Percentiles rank a stretch among this genome's conserved stretches.
Conservation (phyloP, 768 basidiomycete species). For the Termitomyces sp. region DNA sequence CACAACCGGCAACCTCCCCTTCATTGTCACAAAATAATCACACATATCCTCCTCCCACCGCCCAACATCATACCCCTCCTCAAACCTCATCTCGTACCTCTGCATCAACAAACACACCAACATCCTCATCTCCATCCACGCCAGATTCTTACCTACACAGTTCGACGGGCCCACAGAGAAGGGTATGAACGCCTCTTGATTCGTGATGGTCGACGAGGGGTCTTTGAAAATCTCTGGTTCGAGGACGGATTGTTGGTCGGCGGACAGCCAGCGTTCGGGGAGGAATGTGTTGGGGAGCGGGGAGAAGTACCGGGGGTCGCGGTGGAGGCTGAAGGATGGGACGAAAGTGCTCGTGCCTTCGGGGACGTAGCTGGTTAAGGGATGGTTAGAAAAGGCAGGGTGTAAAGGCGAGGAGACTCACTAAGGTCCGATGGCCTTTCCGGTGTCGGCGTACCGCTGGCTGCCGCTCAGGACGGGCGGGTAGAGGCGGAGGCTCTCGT, state of each 20-base stretch:
- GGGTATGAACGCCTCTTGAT: slow-evolving; percentile 33
- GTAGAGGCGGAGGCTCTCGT: slow-evolving; percentile 46
- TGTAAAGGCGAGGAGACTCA: slow-evolving; percentile 19
- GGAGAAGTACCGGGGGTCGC: slow-evolving; percentile 43
- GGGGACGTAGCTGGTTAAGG: slow-evolving; percentile 36
- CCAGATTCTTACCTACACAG: slow-evolving; percentile 42
- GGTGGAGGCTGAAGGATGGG: slow-evolving; percentile 40
- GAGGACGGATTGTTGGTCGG: slow-evolving; percentile 16
- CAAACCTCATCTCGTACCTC: slow-evolving; percentile 34
- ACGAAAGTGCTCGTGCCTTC: slow-evolving; percentile 41
- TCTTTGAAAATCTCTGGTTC: slow-evolving; percentile 32
- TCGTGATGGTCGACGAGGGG: slow-evolving; percentile 19
- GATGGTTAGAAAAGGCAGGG: neutral
- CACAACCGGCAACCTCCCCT: slow-evolving; percentile 27
- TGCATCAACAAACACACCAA: slow-evolving; percentile 32
- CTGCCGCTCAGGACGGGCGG: slow-evolving; percentile 47
- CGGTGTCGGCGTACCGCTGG: slow-evolving; percentile 38
- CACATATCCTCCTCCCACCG: slow-evolving; percentile 29
- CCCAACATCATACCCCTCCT: slow-evolving; percentile 24
- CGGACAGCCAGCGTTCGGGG: slow-evolving; percentile 35
- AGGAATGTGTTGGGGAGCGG: slow-evolving; percentile 41
- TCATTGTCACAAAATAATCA: slow-evolving; percentile 33
- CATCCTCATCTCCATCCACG: slow-evolving; percentile 37
- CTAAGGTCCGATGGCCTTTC: slow-evolving; percentile 36
- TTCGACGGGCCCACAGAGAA: slow-evolving; percentile 39